Conservation (phyloP, 2,329 filamentous ascomycete genomes). For the Stagonosporopsis tanaceti region DNA sequence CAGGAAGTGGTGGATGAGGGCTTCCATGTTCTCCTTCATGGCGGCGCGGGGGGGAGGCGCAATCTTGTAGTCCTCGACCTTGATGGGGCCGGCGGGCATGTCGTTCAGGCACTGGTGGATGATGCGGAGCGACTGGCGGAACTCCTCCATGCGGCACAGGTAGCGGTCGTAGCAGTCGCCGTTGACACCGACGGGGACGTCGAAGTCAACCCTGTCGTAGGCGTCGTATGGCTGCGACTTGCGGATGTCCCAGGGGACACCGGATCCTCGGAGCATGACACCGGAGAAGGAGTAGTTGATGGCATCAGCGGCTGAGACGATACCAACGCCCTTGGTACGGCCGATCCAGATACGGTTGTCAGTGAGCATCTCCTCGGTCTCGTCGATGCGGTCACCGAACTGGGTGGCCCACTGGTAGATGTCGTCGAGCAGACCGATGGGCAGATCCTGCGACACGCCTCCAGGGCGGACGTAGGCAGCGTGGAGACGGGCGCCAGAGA, state of each 20-base stretch:
- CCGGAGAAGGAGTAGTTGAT: conserved; percentile 96
- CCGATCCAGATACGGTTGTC: conserved; percentile 99
- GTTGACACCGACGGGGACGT: conserved; percentile 94
- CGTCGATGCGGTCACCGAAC: conserved; percentile 97
- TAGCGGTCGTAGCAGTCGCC: conserved; percentile 99
- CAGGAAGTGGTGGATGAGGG: conserved; percentile 98
- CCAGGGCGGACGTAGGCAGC: conserved; percentile 96
- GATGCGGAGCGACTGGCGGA: conserved; percentile 96
- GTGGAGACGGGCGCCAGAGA: conserved; percentile 96
- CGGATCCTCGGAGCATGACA: conserved; percentile 97
- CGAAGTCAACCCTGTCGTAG: conserved; percentile 97
- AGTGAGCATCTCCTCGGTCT: conserved; percentile 97
- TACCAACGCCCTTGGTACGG: conserved; percentile 88
- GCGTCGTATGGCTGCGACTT: conserved; percentile 98
- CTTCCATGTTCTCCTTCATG: conserved; percentile 99
- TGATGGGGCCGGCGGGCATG: conserved; percentile 93
- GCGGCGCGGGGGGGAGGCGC: conserved; percentile 92
- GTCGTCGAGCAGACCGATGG: conserved; percentile 91
- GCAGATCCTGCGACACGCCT: conserved; percentile 95
- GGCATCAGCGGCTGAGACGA: conserved; percentile 90
- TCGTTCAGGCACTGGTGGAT: conserved; percentile 99
- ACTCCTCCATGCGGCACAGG: conserved; percentile 99
- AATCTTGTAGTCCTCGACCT: conserved; percentile 99
- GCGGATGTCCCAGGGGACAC: conserved; percentile 94
- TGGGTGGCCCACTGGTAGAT: conserved; percentile 99